Evolutionary conservation across 129 eudicot species (phyloP).

Genomic region (Escallonia rubra): DNA sequence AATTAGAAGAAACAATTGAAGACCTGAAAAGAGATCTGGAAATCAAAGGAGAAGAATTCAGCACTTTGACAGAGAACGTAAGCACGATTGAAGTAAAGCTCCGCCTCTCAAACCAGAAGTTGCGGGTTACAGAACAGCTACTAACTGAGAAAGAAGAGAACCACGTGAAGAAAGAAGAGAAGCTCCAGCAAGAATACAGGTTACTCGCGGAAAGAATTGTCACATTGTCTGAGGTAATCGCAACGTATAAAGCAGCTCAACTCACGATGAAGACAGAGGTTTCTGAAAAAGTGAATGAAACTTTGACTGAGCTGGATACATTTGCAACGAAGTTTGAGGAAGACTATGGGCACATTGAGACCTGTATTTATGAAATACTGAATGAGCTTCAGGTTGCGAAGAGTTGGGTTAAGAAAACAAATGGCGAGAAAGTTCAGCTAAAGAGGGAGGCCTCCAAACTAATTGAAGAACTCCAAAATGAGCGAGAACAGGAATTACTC

Average conservation of each 20-base stretch:
- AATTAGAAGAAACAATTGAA: conserved; percentile 63
- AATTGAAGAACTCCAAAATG: conserved; percentile 22
- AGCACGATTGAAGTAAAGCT: conserved; percentile 73
- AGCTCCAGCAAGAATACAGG: conserved; percentile 58
- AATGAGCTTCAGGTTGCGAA: conserved; percentile 56
- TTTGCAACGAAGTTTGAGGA: conserved; percentile 71
- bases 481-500: conserved; percentile 18
- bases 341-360: conserved; percentile 64
- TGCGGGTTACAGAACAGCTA: conserved; percentile 82
- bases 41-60: conserved; percentile 65
- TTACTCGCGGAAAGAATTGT: conserved; percentile 49
- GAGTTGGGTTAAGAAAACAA: conserved; percentile 40
- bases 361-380: conserved; percentile 49
- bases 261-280: conserved; percentile 31
- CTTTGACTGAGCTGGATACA: conserved; percentile 49
- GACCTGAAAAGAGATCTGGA: conserved; percentile 74
- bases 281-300: conserved; percentile 41
- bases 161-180: conserved; percentile 43
- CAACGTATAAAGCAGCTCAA: conserved; percentile 49
- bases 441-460: conserved; percentile 27
- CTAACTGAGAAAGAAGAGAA: conserved; percentile 60
- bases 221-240: conserved; percentile 30
- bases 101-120: conserved; percentile 79
- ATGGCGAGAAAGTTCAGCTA: conserved; percentile 37
- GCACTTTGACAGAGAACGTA: conserved; percentile 58